phyloP scores from a whole-genome alignment of 495 filamentous ascomycete species.

The Aspergillus sclerotioniger region DNA sequence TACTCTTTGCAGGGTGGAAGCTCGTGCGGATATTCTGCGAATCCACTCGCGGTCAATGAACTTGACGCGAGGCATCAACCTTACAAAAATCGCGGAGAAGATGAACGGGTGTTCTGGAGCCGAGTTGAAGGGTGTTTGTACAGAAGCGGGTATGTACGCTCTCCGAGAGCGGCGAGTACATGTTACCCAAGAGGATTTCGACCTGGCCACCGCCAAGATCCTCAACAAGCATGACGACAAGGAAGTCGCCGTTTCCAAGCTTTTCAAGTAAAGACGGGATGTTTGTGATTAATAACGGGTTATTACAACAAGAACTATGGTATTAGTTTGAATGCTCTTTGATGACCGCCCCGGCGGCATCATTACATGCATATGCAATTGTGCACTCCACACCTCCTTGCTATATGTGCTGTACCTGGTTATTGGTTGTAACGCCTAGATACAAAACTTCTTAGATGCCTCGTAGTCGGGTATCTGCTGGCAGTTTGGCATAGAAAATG shows the following conservation, averaged over 20 bases:
- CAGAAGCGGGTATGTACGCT: constrained; percentile 96
- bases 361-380: not conserved
- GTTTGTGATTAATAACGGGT: not conserved
- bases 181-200: constrained; percentile 99
- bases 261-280: constrained; percentile 72
- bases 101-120: constrained; percentile 99
- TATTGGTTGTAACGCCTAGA: too few species aligned
- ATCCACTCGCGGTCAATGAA: constrained; percentile 99
- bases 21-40: constrained; percentile 93
- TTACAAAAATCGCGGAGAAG: constrained; percentile 98
- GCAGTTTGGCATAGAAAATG: too few species aligned
- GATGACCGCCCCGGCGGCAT: not conserved
- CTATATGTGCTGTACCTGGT: not conserved
- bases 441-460: too few species aligned
- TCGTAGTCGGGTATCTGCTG: too few species aligned
- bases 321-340: not conserved
- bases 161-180: constrained; percentile 92
- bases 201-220: constrained; percentile 97
- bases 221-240: constrained; percentile 99
- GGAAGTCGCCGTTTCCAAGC: constrained; percentile 82
- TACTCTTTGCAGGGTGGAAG: constrained; percentile 64
- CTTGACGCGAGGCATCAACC: constrained; percentile 93
- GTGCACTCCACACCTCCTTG: not conserved
- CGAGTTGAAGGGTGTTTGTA: constrained; percentile 96
- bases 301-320: not conserved